Evolutionary conservation across 768 basidiomycete genomes (phyloP), one percentile per base, ranked within the genome.

Genomic region (Grammothele lineata): DNA sequence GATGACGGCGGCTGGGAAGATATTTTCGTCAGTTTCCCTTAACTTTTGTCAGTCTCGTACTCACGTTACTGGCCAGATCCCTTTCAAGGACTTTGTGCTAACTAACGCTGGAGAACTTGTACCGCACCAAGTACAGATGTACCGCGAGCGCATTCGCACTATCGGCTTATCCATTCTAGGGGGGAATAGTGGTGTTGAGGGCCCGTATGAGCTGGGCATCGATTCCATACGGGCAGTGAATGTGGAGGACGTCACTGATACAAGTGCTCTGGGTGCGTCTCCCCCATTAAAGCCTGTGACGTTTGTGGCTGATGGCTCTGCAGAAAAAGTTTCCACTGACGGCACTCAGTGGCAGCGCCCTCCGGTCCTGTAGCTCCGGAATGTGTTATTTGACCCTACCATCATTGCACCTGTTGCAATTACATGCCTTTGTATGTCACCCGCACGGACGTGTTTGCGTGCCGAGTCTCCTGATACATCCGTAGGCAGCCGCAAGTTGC

Each of bases 151-250:
- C 37, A 68, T 98, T 14, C 76, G 85, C 40, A 87, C 87, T 5
- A 73, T 97, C 15, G 93, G 93, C 1, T 85, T 97, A 27, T 90
- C 90, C 1, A 67, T 97, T 14, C 71, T 98, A 4, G 94, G 92
- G 11, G 89, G 90, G 2, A 90, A 88, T 45, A 82, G 86, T 45
- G 78, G 82, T 12, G 70, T 80, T 8, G 72, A 81, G 34, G 92
- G 92, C 2, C 69, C 71, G 22, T 95, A 87, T 57, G 92, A 94
- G 55, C 76, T 95, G 0, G 87, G 86, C 3, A 74, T 94, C 37
- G 87, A 91, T 55, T 81, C 79, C 2, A 87, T 95, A 47, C 74
- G 83, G 44, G 78, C 86, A n/a, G 83, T 90, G 22, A 89, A 91
- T 48, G 79, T 87, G 42, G 84, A 84, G 55, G 83, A 87, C 57